Evolutionary conservation across 148 eudicot genomes (phyloP).

Genomic region (Camellia lanceoleosa): DNA sequence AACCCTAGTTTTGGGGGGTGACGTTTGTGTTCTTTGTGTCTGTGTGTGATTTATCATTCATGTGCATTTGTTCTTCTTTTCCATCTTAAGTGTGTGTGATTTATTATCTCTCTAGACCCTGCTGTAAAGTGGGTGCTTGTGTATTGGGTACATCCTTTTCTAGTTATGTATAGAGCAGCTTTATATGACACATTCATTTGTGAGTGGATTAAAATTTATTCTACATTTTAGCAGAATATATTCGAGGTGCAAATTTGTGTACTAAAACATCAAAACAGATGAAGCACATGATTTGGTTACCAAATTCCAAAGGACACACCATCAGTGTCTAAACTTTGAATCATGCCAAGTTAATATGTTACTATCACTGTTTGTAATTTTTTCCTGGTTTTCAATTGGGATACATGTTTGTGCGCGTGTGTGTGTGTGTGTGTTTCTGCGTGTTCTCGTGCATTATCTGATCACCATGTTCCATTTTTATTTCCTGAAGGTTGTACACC

Average conservation of each 20-base stretch:
- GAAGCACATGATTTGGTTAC: not conserved
- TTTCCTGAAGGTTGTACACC: conserved; percentile 21
- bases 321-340: not conserved
- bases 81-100: no score
- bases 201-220: not conserved
- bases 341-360: not conserved
- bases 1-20: no score
- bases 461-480: not conserved
- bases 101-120: no score
- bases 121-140: no score
- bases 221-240: not conserved
- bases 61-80: no score
- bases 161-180: not conserved
- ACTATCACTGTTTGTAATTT: not conserved
- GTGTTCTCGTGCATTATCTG: not conserved
- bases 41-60: no score
- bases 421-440: no score
- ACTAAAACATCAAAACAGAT: not conserved
- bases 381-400: no score
- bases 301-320: not conserved
- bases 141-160: no score
- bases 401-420: no score
- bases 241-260: not conserved
- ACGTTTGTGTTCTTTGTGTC: no score
- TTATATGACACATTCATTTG: not conserved